These are phyloP conservation scores for Coemansia sp. DNA, from an alignment of 192 early-diverging fungal species.

Conservation along the genomic window DNA sequence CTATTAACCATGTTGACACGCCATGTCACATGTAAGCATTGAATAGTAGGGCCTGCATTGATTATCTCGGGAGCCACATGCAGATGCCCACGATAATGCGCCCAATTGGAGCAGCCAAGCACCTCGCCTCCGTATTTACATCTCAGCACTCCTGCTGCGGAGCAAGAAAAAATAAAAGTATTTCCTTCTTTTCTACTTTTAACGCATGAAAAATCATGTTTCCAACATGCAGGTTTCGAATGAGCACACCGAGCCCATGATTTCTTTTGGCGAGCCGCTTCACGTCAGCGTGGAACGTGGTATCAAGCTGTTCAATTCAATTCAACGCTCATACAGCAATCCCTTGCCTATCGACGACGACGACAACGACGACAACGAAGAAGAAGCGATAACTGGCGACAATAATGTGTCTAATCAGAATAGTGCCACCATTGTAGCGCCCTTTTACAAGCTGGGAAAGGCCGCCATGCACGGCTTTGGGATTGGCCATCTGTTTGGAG, in stretches of 20 bases:
- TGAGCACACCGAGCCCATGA: slow-evolving; percentile 17
- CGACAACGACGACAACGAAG: no score
- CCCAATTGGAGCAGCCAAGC: no score
- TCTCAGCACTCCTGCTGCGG: no score
- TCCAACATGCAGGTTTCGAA: background rate
- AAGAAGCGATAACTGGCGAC: slow-evolving; percentile 25
- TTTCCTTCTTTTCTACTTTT: no score
- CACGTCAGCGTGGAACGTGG: slow-evolving; percentile 42
- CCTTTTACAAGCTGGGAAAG: slow-evolving; percentile 34
- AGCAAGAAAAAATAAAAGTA: no score
- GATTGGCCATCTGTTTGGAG: slow-evolving; percentile 1
- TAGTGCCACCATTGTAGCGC: slow-evolving; percentile 41
- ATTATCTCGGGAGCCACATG: no score
- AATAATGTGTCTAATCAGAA: slow-evolving; percentile 27
- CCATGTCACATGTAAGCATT: no score
- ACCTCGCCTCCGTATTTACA: no score
- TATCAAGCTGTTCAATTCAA: slow-evolving; percentile 29
- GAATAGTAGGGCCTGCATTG: no score
- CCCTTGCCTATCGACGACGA: slow-evolving; percentile 19
- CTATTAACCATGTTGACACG: no score
- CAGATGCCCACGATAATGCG: no score
- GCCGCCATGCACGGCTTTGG: slow-evolving; percentile 21
- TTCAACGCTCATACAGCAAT: slow-evolving; percentile 47
- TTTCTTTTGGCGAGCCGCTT: slow-evolving; percentile 51
- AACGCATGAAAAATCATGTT: no score